Evolutionary conservation across 2,329 filamentous ascomycete species (phyloP), one percentile per base, ranked within the genome.

Genomic region (Samsoniella hepiali): DNA sequence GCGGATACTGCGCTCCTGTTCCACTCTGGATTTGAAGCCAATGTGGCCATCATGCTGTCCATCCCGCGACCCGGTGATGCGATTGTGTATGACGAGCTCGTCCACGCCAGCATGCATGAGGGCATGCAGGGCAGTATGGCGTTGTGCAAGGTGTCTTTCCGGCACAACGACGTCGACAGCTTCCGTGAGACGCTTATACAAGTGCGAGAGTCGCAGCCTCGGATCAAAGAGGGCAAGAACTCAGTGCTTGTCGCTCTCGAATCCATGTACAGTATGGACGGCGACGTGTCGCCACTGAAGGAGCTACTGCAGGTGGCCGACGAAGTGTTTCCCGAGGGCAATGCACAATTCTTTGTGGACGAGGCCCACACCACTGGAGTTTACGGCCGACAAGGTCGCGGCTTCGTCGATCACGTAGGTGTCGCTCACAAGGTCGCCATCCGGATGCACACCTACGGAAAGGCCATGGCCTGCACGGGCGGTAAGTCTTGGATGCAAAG

Each of bases 321-420:
- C 2, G 70, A 75, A 7, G 27, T 74, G 1, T 71, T 72, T 4
- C 69, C 69, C 1, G 36, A 62, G 0, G 74, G 72, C 0, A 78
- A 76, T 66, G 78, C 74, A 7, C 77, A 82, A 66, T 76, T 85
- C 45, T 71, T 85, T 8, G 77, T 85, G 0, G 83, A 86, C 66
- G 83, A 86, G 66, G 82, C 83, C 0, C 83, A 86, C 69, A 76
- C 78, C 0, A 81, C 76, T 15, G 83, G 83, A 0, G 72, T 82
- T 0, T 77, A 81, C 66, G 83, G 83, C 0, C 74, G 74, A 0
- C 72, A 75, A 1, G 83, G 83, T 0, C 72, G 74, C 0, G 83
- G 83, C 0, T 68, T 84, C 5, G 81, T 85, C 3, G 77, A 77
- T 64, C 71, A 75, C 44, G 70, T 84, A 3, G 82, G 80, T 0